Evolutionary conservation across 768 basidiomycete genomes (phyloP).

Genomic region (Mycena amicta): DNA sequence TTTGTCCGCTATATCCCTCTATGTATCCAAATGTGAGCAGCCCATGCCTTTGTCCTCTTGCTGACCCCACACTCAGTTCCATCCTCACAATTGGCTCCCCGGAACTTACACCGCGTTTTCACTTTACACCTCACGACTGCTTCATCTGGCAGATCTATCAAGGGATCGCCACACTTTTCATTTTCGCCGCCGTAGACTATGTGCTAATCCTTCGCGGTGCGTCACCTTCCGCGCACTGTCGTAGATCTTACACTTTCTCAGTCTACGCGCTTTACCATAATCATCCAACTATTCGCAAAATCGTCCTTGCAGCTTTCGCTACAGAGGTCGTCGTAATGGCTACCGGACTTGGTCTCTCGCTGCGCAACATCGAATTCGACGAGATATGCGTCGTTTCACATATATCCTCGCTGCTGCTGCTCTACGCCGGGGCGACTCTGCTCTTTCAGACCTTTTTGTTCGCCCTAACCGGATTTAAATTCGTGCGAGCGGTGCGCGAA

Average conservation of each 20-base stretch:
- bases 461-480: conserved; percentile 40
- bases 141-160: conserved; percentile 50
- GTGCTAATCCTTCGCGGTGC: conserved; percentile 44
- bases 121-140: conserved; percentile 42
- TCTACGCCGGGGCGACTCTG: conserved; percentile 33
- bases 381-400: conserved; percentile 34
- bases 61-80: conserved; percentile 26
- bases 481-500: conserved; percentile 32
- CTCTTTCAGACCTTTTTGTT: conserved; percentile 44
- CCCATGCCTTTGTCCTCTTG: neutral
- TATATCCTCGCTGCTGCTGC: conserved; percentile 30
- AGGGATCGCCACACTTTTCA: conserved; percentile 32
- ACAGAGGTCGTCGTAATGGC: conserved; percentile 36
- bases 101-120: conserved; percentile 36
- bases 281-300: conserved; percentile 28
- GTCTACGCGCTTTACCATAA: conserved; percentile 46
- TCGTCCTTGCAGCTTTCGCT: conserved; percentile 29
- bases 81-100: conserved; percentile 36
- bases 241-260: conserved; percentile 25
- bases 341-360: conserved; percentile 30
- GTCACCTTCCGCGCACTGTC: neutral
- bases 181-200: conserved; percentile 38
- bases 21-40: conserved; percentile 37
- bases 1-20: conserved; percentile 41
- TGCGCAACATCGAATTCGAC: conserved; percentile 36